These are phyloP conservation scores for Epicoccum nigrum DNA, from an alignment of 2,329 filamentous ascomycete species.

Conservation along the genomic window DNA sequence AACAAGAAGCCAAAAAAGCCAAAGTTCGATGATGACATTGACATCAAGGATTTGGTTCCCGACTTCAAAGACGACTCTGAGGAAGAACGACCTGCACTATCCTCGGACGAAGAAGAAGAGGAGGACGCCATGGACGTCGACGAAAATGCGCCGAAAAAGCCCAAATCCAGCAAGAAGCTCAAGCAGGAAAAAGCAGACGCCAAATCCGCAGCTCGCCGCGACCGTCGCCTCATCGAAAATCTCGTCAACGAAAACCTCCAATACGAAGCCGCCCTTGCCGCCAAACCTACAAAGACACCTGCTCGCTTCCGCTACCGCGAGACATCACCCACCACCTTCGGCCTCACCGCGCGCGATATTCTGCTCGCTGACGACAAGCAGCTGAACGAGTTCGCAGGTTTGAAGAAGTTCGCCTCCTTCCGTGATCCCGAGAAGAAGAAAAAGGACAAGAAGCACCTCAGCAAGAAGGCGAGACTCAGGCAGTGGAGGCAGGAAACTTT, in stretches of 20 bases:
- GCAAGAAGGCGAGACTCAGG: conserved; percentile 88
- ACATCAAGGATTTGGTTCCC: conserved; percentile 89
- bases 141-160: conserved; percentile 46
- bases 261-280: conserved; percentile 67
- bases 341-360: conserved; percentile 88
- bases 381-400: conserved; percentile 86
- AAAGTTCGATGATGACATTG: conserved; percentile 95
- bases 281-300: conserved; percentile 56
- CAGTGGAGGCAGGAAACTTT: conserved; percentile 81
- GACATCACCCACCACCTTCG: conserved; percentile 87
- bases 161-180: conserved; percentile 55
- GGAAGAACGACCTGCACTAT: conserved; percentile 74
- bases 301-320: conserved; percentile 87
- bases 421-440: conserved; percentile 87
- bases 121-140: conserved; percentile 48
- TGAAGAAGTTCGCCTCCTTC: conserved; percentile 94
- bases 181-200: conserved; percentile 57
- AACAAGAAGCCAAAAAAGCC: conserved; percentile 79
- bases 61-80: conserved; percentile 79
- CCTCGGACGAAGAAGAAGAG: conserved; percentile 54
- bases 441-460: conserved; percentile 83
- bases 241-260: conserved; percentile 83
- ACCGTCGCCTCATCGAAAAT: conserved; percentile 82
- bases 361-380: conserved; percentile 84
- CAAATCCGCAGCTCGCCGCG: conserved; percentile 77